phyloP scores from a whole-genome alignment of 164 flowering plant species.

The Euptelea pleiosperma region DNA sequence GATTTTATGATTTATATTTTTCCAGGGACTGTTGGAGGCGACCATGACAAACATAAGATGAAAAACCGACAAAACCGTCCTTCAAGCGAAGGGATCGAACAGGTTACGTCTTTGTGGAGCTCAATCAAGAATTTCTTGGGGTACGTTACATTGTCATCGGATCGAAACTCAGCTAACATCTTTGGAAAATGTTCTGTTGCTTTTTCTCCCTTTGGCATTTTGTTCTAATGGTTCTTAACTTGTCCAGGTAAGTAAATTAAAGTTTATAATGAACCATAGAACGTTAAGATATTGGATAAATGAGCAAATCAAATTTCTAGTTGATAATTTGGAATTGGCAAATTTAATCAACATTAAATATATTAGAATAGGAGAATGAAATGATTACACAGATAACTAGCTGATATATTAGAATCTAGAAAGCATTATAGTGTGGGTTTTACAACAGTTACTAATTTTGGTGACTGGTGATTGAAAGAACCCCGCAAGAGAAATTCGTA shows the following conservation, averaged over 20 bases:
- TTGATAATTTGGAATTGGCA: too few species aligned
- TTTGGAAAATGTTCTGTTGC: not conserved
- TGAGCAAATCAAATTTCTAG: not conserved
- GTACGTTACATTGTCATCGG: slow-evolving; percentile 14
- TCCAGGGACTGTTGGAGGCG: slow-evolving; percentile 12
- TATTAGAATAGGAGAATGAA: too few species aligned
- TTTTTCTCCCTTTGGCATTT: not conserved
- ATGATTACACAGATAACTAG: too few species aligned
- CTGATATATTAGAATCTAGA: too few species aligned
- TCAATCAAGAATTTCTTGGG: slow-evolving; percentile 25
- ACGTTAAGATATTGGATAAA: not conserved
- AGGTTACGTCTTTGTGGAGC: slow-evolving; percentile 20
- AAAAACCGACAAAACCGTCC: slow-evolving; percentile 1
- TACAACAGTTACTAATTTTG: too few species aligned
- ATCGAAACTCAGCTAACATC: not conserved
- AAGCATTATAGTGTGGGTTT: too few species aligned
- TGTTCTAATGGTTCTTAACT: not conserved
- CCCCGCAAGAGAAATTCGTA: too few species aligned
- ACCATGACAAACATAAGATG: slow-evolving; percentile 8
- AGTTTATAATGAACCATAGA: not conserved
- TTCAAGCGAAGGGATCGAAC: slow-evolving; percentile 9
- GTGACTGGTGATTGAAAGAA: too few species aligned
- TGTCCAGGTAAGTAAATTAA: not conserved
- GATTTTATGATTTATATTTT: not conserved
- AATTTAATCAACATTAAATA: too few species aligned